These are phyloP conservation scores for Ceratobasidium sp. DNA, from an alignment of 1,284 basidiomycete species.

Conservation along the genomic window DNA sequence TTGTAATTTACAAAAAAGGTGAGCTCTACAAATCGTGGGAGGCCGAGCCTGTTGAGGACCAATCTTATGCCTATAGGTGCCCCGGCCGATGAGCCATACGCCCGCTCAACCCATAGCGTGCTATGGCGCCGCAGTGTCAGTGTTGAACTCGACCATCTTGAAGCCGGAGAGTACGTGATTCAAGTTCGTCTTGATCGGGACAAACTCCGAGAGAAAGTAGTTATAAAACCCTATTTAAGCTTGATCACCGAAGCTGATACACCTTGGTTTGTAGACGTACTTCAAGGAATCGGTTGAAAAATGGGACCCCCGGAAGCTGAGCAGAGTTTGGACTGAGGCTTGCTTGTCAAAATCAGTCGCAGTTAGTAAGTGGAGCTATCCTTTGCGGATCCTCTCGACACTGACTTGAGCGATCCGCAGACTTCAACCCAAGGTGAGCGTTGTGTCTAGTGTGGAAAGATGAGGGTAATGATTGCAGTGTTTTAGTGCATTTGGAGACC, in stretches of 20 bases:
- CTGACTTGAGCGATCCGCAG: background rate
- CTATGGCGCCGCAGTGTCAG: slow-evolving; percentile 22
- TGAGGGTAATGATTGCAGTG: background rate
- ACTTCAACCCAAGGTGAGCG: slow-evolving; percentile 38
- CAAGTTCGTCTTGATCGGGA: slow-evolving; percentile 30
- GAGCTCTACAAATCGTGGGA: background rate
- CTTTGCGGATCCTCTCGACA: background rate
- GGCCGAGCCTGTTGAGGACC: background rate
- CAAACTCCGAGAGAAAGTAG: slow-evolving; percentile 29
- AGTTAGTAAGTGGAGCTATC: slow-evolving; percentile 26
- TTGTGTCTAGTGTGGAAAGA: background rate
- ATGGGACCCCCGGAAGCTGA: slow-evolving; percentile 41
- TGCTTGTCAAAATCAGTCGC: slow-evolving; percentile 37
- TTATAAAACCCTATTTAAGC: no score
- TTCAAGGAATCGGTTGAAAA: slow-evolving; percentile 20
- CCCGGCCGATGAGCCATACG: slow-evolving; percentile 11
- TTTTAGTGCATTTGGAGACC: slow-evolving; percentile 9
- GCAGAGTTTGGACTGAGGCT: slow-evolving; percentile 38
- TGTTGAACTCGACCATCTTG: slow-evolving; percentile 20
- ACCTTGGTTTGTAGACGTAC: slow-evolving; percentile 13
- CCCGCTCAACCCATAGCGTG: slow-evolving; percentile 11
- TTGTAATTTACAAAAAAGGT: slow-evolving; percentile 28
- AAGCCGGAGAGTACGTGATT: slow-evolving; percentile 25
- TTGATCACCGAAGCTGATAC: background rate
- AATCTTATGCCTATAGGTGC: background rate